Percentiles rank a stretch among this genome's conserved stretches.
Conservation (phyloP, 345 rosid genomes). For the Citrus australasica region DNA sequence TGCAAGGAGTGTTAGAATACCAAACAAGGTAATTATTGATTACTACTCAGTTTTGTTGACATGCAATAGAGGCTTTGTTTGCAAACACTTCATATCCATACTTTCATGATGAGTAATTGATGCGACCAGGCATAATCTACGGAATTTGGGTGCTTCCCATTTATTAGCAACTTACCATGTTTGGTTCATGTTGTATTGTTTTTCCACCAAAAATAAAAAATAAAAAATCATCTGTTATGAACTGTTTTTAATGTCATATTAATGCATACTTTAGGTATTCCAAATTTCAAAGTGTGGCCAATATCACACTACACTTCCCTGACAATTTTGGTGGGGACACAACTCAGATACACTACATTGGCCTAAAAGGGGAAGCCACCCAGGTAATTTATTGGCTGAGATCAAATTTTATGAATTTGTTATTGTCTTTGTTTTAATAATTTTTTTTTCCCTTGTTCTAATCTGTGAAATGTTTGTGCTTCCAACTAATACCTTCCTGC, state of each 20-base stretch:
- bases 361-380: conserved; percentile 98
- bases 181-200: background rate
- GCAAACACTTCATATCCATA: background rate
- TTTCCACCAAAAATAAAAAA: background rate
- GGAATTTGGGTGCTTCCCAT: background rate
- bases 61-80: background rate
- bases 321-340: conserved; percentile 81
- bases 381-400: conserved; percentile 46
- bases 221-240: background rate
- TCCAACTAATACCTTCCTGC: conserved; percentile 9
- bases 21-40: conserved; percentile 62
- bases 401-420: conserved; percentile 8
- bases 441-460: background rate
- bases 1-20: conserved; percentile 78
- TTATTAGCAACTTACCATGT: background rate
- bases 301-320: conserved; percentile 95
- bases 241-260: conserved; percentile 5
- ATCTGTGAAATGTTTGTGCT: background rate
- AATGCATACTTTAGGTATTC: conserved; percentile 53
- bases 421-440: background rate
- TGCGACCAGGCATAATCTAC: too few relatives aligned
- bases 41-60: background rate
- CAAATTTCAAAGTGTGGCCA: conserved; percentile 84
- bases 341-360: conserved; percentile 78
- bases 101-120: background rate